phyloP scores from a whole-genome alignment of 768 basidiomycete genomes.

The Leccinum obscurum region DNA sequence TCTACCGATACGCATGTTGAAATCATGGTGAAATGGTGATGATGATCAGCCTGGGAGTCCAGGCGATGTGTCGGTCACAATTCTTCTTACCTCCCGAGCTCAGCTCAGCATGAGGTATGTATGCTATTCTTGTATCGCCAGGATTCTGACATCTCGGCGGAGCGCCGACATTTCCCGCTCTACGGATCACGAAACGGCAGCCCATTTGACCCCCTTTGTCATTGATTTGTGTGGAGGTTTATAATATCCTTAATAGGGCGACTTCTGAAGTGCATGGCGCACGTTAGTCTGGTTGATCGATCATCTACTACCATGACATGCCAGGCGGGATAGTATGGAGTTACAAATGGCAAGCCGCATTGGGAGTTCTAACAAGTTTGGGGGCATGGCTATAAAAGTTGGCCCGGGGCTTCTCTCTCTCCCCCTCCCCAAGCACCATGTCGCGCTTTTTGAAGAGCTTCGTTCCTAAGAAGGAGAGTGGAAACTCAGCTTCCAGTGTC shows the following conservation, averaged over 20 bases:
- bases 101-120: background rate
- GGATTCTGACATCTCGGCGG: background rate
- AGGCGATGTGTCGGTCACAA: background rate
- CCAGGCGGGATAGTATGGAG: background rate
- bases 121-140: background rate
- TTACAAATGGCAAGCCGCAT: background rate
- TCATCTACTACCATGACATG: background rate
- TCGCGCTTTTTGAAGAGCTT: slow-evolving; percentile 45
- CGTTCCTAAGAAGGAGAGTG: slow-evolving; percentile 48
- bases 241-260: slow-evolving; percentile 2
- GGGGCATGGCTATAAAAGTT: slow-evolving; percentile 18
- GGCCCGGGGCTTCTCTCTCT: background rate
- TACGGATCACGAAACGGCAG: background rate
- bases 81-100: background rate
- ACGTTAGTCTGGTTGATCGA: background rate
- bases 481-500: slow-evolving; percentile 37
- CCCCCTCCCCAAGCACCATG: slow-evolving; percentile 9
- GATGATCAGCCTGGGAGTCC: background rate
- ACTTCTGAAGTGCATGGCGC: background rate
- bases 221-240: background rate
- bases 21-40: background rate
- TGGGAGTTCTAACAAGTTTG: slow-evolving; percentile 5
- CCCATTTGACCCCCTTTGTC: background rate
- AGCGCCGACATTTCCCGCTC: slow-evolving; percentile 3
- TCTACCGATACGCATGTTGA: slow-evolving; percentile 4